Evolutionary conservation across 192 early-diverging fungal genomes (phyloP).

Genomic region (Backusella australiensis): DNA sequence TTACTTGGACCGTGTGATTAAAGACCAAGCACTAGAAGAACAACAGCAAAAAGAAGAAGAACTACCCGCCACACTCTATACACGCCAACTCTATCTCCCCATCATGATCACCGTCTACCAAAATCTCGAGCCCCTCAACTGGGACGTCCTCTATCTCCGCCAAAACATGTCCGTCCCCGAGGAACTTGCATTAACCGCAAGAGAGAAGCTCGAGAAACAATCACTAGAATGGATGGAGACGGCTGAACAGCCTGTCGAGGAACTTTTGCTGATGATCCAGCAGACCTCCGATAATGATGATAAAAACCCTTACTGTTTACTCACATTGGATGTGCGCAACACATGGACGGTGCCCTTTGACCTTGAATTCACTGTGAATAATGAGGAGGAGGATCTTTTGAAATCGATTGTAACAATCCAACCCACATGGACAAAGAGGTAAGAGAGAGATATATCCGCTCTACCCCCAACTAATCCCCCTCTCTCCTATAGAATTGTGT

Average conservation of each 20-base stretch:
- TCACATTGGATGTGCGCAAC: conserved; percentile 78
- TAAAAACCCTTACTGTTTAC: conserved; percentile 66
- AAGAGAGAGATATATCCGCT: neutral
- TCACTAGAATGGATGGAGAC: neutral
- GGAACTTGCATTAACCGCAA: neutral
- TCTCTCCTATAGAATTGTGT: neutral
- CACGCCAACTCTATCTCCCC: conserved; percentile 63
- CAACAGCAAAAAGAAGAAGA: neutral
- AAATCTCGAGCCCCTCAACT: conserved; percentile 57
- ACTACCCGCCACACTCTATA: conserved; percentile 46
- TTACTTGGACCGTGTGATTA: conserved; percentile 41
- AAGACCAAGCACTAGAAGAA: conserved; percentile 9
- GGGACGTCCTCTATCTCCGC: conserved; percentile 64
- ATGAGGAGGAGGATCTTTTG: neutral
- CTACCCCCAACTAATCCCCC: too few relatives aligned
- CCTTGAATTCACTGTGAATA: conserved; percentile 66
- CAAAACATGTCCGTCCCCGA: neutral
- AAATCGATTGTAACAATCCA: conserved; percentile 28
- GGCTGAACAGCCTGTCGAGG: conserved; percentile 13
- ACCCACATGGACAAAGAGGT: conserved; percentile 28
- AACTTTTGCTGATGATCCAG: conserved; percentile 11
- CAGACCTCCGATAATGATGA: conserved; percentile 17
- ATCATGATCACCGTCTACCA: conserved; percentile 69
- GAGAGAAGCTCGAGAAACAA: neutral
- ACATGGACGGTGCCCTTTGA: conserved; percentile 73